Conservation (phyloP, 2,329 filamentous ascomycete genomes). For the Diaporthe humulicola region DNA sequence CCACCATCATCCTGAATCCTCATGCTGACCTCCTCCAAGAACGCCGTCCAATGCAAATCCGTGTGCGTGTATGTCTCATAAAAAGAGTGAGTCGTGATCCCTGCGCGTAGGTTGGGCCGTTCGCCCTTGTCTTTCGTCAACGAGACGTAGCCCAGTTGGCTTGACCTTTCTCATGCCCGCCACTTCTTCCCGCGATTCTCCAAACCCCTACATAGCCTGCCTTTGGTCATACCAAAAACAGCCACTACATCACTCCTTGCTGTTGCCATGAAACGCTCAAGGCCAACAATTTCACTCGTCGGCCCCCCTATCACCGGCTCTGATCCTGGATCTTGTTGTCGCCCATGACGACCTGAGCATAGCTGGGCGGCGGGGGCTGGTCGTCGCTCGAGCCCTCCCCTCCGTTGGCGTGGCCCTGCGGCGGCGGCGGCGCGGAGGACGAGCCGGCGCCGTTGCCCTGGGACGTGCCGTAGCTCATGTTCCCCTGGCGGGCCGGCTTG, state of each 20-base stretch:
- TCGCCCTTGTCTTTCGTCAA: neutral
- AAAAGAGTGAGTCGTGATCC: conserved; percentile 27
- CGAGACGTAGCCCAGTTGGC: neutral
- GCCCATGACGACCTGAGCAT: conserved; percentile 89
- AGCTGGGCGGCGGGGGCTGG: conserved; percentile 79
- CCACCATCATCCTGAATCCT: neutral
- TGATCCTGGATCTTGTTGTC: conserved; percentile 90
- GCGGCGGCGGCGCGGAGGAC: conserved; percentile 45
- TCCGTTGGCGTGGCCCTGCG: conserved; percentile 45
- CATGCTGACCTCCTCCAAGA: neutral
- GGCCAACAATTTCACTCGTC: neutral
- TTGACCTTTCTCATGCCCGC: neutral
- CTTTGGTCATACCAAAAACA: neutral
- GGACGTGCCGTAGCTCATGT: conserved; percentile 64
- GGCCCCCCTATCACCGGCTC: conserved; percentile 56
- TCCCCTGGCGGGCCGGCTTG: conserved; percentile 49
- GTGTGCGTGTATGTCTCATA: conserved; percentile 13
- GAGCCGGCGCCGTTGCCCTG: conserved; percentile 44
- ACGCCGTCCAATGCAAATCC: conserved; percentile 35
- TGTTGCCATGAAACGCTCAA: neutral
- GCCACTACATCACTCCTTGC: too few species aligned
- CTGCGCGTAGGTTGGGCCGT: neutral
- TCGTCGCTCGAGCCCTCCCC: conserved; percentile 59
- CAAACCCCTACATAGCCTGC: neutral
- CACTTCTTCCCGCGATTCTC: neutral